Base-by-base conservation (phyloP, 2,329 filamentous ascomycete genomes). In the Dactylellina haptotyla region DNA sequence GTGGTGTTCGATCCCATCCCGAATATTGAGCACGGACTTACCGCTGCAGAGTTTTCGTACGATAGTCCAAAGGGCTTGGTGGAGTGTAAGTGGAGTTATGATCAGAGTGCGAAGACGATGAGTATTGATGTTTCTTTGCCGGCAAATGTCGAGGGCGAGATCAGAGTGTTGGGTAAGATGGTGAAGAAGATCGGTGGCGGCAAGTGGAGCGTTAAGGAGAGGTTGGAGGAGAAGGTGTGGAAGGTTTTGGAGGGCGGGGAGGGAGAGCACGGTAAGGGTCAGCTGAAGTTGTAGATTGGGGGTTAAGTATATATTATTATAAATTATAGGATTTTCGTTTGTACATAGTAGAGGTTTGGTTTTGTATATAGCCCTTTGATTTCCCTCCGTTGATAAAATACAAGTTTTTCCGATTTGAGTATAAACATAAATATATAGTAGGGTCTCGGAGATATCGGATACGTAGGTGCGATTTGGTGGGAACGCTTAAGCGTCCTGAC, bases 1-100 rank as follows among this genome's bases (percentile, higher is more conserved):
- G 37, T 71, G 23, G 51, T 63, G 23, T 71, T 71, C 34, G 50
- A 71, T 20, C 66, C 66, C 14, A 54, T 71, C 5, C 66, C 66
- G 8, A 71, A 53, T 32, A 28, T 63, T 12, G 66, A 71, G 30
- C 50, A 53, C 39, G 58, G 58, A 14, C 32, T 71, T 9, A 53
- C 43, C 14, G 61, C 39, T 5, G 45, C 45, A 8, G 41, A 71
- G 41, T 63, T 71, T 57, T 41, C 32, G 12, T 71, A 50, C 37
- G 26, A 63, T 6, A 63, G 57, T 26, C 58, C 58, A 1, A 63
- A 51, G 37, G 66, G 66, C 4, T 46, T 37, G 23, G 66, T 53
- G 4, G 66, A 51, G 25, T 71, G 65, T 18, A 70, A 56, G 23
- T 70, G 65, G 65, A 56, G 10, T 25, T 70, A 70, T 23, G 43